A percentile compares a stretch with the other conserved stretches of the same genome.
phyloP scores from a whole-genome alignment of 78 protist genomes.

The Dictyostelium firmibasis region DNA sequence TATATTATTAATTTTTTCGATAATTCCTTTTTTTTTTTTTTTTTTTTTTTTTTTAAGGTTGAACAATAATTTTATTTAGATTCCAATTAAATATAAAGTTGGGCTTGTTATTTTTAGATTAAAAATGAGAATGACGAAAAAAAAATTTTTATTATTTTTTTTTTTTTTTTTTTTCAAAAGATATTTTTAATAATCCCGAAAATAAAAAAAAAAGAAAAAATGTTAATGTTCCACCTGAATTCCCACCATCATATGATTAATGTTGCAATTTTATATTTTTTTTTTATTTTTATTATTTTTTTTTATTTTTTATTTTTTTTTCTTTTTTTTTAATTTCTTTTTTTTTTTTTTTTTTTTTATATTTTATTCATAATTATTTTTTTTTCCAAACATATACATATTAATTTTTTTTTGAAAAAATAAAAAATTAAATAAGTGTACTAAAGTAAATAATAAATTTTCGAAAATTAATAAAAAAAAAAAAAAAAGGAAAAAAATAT shows the following conservation, averaged over 20 bases:
- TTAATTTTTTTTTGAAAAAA: too few species aligned
- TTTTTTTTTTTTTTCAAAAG: not conserved
- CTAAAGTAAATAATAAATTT: too few species aligned
- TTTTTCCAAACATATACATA: not conserved
- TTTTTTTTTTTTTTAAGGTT: too few species aligned
- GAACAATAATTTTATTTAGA: too few species aligned
- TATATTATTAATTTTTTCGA: too few species aligned
- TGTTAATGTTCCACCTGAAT: not conserved
- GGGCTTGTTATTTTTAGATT: not conserved
- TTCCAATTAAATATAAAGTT: too few species aligned
- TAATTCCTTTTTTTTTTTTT: too few species aligned
- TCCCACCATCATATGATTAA: not conserved
- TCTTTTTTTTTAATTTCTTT: not conserved
- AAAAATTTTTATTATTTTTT: too few species aligned
- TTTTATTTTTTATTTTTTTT: not conserved
- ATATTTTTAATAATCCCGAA: not conserved
- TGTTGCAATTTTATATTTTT: not conserved
- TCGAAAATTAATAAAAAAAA: too few species aligned
- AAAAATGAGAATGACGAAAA: not conserved
- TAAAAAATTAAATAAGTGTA: too few species aligned
- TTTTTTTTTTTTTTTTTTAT: not conserved
- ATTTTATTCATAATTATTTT: not conserved
- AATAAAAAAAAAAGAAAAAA: too few species aligned
- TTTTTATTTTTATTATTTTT: not conserved
- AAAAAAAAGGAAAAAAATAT: too few species aligned